Conservation (phyloP, 140 eudicot genomes). For the Senecio squalidus region DNA sequence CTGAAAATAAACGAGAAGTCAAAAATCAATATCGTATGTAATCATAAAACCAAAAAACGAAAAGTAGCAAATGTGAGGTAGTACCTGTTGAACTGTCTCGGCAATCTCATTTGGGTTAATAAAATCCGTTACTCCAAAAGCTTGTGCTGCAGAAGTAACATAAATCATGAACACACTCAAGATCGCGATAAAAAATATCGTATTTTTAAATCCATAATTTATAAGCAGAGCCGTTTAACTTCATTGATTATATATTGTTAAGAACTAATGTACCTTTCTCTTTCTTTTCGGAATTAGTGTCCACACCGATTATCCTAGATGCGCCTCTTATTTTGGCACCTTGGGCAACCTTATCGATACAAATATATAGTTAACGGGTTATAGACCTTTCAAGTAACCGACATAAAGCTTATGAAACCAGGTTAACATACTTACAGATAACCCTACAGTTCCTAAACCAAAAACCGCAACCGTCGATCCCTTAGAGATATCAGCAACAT, state of each 20-base stretch:
- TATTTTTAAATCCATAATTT: not conserved
- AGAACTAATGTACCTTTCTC: constrained; percentile 90
- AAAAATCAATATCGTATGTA: not conserved
- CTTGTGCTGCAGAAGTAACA: constrained; percentile 52
- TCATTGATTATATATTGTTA: not conserved
- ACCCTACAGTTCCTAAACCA: constrained; percentile 98
- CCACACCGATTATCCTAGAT: constrained; percentile 77
- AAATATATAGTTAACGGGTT: not conserved
- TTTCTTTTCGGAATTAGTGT: constrained; percentile 63
- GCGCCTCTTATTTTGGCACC: constrained; percentile 95
- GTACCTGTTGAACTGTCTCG: constrained; percentile 89
- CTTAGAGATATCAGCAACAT: constrained; percentile 75
- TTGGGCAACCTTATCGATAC: constrained; percentile 69
- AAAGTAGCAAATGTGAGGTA: too few species aligned
- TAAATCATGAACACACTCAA: constrained; percentile 2
- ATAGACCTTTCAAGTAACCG: not conserved
- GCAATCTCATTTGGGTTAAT: constrained; percentile 71
- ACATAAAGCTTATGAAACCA: not conserved
- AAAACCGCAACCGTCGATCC: constrained; percentile 84
- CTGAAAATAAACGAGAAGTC: constrained; percentile 28
- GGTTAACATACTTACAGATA: constrained; percentile 58
- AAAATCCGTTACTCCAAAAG: constrained; percentile 89
- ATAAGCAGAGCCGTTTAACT: not conserved
- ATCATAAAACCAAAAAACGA: too few species aligned
- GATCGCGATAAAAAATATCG: not conserved